Evolutionary conservation across 2,329 filamentous ascomycete genomes (phyloP), one percentile per base, ranked within the genome.

Genomic region (Alternaria postmessia): DNA sequence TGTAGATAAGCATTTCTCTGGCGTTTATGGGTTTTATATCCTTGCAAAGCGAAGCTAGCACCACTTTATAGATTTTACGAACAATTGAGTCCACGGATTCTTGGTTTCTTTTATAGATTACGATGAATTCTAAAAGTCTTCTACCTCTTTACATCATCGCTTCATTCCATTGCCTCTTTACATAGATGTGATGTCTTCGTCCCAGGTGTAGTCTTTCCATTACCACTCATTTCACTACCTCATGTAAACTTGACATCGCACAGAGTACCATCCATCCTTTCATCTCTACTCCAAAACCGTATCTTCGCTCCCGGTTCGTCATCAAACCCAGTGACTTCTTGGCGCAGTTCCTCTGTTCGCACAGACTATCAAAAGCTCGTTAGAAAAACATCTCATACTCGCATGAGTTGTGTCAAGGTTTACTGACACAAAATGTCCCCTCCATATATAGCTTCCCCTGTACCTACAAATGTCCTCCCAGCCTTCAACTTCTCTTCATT

Each of bases 101-200:
- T 32, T 20, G 46, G 30, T 53, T 30, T 49, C 22, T 24, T 24
- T 22, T 47, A 46, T 54, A 39, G 34, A 39, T 47, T 58, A 48
- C 44, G 34, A 47, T 26, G 34, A 39, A 58, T 56, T 56, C 22
- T 34, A 59, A 56, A 56, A 49, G 51, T 38, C 93, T 85, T 64
- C 93, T 85, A 28, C 93, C 92, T 67, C 93, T 42, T 88, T 73
- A 86, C 2, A 16, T 48, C 1, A 22, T 36, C 14, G 32, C 14
- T 36, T 30, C 28, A 30, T 30, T 14, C 32, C 14, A 14, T 16
- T 7, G 16, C 16, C 90, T 90, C 28, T 5, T 32, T n/a, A 2
- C 14, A 12, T 4, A 1, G 2, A 11, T 34, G 28, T 48, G 28
- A 48, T 14, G 7, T 14, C 14, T 48, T 8, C 12, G n/a, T 18